Evolutionary conservation across 495 filamentous ascomycete species (phyloP).

Genomic region (Amphirosellinia nigrospora): DNA sequence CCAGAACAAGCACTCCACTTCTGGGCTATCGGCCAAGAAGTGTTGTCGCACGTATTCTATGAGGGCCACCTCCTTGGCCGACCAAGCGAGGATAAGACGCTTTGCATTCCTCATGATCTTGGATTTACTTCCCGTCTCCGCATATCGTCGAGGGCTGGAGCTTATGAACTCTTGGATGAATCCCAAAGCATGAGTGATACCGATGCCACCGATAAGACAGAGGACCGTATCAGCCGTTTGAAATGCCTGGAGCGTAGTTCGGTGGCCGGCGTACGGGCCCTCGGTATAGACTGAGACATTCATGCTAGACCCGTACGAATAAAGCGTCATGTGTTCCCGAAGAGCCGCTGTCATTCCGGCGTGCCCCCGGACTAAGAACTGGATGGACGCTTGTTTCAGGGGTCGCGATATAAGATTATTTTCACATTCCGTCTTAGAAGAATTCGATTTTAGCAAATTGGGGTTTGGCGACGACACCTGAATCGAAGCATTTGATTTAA

Average conservation of each 20-base stretch:
- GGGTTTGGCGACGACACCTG: not conserved
- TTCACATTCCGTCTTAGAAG: too few species aligned
- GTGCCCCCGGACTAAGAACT: conserved; percentile 9
- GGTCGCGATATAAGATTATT: not conserved
- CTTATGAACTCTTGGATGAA: conserved; percentile 12
- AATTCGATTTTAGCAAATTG: too few species aligned
- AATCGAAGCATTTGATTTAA: not conserved
- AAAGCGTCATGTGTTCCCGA: not conserved
- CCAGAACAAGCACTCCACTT: conserved; percentile 5
- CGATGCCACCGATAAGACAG: conserved; percentile 6
- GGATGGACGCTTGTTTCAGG: conserved; percentile 1
- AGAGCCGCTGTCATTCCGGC: conserved; percentile 10
- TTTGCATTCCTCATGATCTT: not conserved
- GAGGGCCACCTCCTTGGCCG: not conserved
- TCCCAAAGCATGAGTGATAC: conserved; percentile 14
- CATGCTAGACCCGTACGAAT: not conserved
- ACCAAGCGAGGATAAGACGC: conserved; percentile 15
- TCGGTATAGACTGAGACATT: conserved; percentile 13
- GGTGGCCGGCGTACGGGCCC: conserved; percentile 14
- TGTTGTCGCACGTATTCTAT: conserved; percentile 11
- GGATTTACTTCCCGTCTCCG: too few species aligned
- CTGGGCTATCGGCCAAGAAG: not conserved
- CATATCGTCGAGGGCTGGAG: not conserved
- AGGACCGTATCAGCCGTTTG: conserved; percentile 9
- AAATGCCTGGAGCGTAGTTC: conserved; percentile 1